Evolutionary conservation across 306 rosid genomes (phyloP).

Genomic region (Dalbergia cultrata): DNA sequence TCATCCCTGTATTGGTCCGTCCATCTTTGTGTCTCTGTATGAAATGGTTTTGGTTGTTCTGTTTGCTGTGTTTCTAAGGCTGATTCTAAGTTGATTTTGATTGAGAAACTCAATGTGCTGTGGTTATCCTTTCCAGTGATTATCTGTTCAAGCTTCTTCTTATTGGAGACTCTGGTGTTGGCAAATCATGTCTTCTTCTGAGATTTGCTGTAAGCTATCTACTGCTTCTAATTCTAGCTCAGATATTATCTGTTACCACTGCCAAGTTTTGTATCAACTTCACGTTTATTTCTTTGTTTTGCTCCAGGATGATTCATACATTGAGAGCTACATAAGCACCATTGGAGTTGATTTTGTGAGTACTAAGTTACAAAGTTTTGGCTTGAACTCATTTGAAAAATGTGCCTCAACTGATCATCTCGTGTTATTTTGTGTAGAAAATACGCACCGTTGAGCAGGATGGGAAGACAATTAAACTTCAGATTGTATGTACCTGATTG

Average conservation of each 20-base stretch:
- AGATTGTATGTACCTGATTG: conserved; percentile 56
- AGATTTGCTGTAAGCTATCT: conserved; percentile 92
- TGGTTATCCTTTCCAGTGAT: conserved; percentile 65
- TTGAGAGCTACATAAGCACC: conserved; percentile 99
- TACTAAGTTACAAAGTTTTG: conserved; percentile 28
- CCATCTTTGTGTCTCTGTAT: neutral
- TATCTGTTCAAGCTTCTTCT: conserved; percentile 97
- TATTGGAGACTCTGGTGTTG: conserved; percentile 99
- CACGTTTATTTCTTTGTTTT: conserved; percentile 20
- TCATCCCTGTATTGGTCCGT: neutral
- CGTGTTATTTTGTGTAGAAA: conserved; percentile 53
- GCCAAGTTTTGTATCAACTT: neutral
- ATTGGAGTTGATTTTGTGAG: conserved; percentile 99
- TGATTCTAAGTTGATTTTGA: conserved; percentile 11
- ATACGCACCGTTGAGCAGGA: conserved; percentile 70
- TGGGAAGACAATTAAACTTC: conserved; percentile 70
- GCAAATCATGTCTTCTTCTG: conserved; percentile 97
- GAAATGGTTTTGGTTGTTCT: conserved; percentile 32
- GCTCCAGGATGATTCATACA: conserved; percentile 91
- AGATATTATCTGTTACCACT: neutral
- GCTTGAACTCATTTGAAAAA: conserved; percentile 46
- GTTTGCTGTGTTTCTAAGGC: neutral
- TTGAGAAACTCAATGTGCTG: conserved; percentile 38
- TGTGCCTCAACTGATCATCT: conserved; percentile 31
- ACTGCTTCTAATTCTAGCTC: neutral